These are phyloP conservation scores for Irpex lacteus DNA, from an alignment of 1,284 basidiomycete species.

Conservation along the genomic window DNA sequence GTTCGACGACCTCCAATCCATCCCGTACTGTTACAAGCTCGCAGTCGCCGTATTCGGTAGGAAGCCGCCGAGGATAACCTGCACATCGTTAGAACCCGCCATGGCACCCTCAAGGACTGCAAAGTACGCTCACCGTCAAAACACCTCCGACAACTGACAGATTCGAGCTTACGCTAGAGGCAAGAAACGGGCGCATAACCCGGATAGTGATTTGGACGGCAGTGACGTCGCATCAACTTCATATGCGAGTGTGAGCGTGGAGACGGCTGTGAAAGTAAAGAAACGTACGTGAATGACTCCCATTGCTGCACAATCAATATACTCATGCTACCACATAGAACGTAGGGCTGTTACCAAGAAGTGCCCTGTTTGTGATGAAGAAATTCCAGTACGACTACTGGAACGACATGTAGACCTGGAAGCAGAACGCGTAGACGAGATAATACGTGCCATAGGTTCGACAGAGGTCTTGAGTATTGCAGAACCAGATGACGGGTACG, in stretches of 20 bases:
- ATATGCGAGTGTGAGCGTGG: background rate
- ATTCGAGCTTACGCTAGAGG: slow-evolving; percentile 8
- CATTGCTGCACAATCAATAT: too few species aligned
- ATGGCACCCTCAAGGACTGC: slow-evolving; percentile 22
- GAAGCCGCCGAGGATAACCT: background rate
- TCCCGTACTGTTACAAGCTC: slow-evolving; percentile 6
- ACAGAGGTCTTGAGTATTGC: slow-evolving; percentile 39
- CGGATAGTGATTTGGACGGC: slow-evolving; percentile 8
- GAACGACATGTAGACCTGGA: slow-evolving; percentile 62
- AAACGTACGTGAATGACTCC: slow-evolving; percentile 23
- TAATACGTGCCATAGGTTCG: slow-evolving; percentile 60
- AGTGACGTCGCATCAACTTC: slow-evolving; percentile 7
- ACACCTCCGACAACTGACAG: slow-evolving; percentile 6
- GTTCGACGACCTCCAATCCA: slow-evolving; percentile 9
- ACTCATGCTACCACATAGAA: slow-evolving; percentile 32
- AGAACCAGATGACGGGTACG: slow-evolving; percentile 46
- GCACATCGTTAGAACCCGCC: background rate
- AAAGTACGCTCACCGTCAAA: slow-evolving; percentile 23
- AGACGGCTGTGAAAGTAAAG: slow-evolving; percentile 22
- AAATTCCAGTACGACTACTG: slow-evolving; percentile 67
- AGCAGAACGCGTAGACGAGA: slow-evolving; percentile 60
- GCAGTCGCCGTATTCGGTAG: background rate
- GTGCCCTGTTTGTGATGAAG: slow-evolving; percentile 71
- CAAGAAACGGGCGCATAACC: slow-evolving; percentile 13
- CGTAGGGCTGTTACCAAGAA: slow-evolving; percentile 69